phyloP scores from a whole-genome alignment of 2,329 filamentous ascomycete species.

The Cytospora paraplurivora region DNA sequence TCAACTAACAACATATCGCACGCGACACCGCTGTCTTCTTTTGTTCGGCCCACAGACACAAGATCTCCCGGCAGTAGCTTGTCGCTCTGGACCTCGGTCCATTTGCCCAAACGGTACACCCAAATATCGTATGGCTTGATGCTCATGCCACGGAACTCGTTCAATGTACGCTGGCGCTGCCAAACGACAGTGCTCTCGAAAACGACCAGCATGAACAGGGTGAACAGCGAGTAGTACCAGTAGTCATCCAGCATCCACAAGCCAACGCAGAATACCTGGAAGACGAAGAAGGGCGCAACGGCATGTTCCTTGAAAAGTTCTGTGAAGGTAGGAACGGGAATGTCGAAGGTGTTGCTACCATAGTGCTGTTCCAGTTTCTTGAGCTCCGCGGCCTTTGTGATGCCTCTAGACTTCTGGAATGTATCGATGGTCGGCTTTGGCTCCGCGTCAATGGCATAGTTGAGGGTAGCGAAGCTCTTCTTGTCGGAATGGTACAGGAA shows the following conservation, averaged over 20 bases:
- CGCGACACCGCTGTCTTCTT: conserved; percentile 94
- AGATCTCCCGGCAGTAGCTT: conserved; percentile 91
- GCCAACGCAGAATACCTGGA: conserved; percentile 97
- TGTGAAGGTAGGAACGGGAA: conserved; percentile 91
- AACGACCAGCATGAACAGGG: conserved; percentile 94
- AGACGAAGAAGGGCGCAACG: conserved; percentile 98
- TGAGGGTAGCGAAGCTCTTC: conserved; percentile 77
- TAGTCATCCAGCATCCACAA: conserved; percentile 99
- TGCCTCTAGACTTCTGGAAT: conserved; percentile 80
- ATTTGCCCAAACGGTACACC: conserved; percentile 84
- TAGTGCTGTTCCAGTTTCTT: conserved; percentile 86
- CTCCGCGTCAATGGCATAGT: conserved; percentile 81
- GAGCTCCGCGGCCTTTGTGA: conserved; percentile 74
- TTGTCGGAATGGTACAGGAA: conserved; percentile 79
- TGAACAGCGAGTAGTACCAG: conserved; percentile 99
- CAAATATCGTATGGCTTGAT: conserved; percentile 97
- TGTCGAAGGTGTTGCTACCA: conserved; percentile 94
- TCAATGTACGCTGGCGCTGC: conserved; percentile 95
- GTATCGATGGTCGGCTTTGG: conserved; percentile 76
- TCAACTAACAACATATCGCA: conserved; percentile 97
- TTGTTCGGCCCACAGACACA: conserved; percentile 88
- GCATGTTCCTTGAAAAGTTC: conserved; percentile 98
- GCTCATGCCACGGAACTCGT: conserved; percentile 97
- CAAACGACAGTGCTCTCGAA: conserved; percentile 99
- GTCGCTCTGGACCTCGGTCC: conserved; percentile 87